Base-by-base conservation (phyloP, 192 early-diverging fungal genomes). In the Coemansia furcata region DNA sequence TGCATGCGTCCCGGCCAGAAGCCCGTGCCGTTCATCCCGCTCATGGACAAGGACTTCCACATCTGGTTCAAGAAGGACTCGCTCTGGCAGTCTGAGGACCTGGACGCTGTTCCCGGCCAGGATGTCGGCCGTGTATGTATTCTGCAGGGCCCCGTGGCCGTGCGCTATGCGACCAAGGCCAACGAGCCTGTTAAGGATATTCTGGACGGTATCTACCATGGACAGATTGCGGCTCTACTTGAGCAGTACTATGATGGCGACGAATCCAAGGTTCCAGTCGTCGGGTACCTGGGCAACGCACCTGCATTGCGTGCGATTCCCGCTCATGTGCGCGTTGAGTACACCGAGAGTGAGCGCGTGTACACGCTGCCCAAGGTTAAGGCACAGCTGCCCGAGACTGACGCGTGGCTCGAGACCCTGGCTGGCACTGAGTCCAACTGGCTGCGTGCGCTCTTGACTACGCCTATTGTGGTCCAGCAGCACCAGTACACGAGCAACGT, bases 41-140 rank as follows among this genome's bases (percentile, higher is more conserved):
- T 92, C 23, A 78, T 98, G 35, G 94, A 96, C 73, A 90, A 93
- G 62, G 90, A 93, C 78, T 94, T 98, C 78, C 91, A 93, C 64
- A 85, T 90, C 44, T 93, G 93, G 91, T 90, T 96, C 80, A 93
- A 91, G 85, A 96, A 96, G 86, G 92, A 95, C 74, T 92, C 89
- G 15, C 78, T 92, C 21, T 96, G 94, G 94, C 92, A 94, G 74
- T 89, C 91, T 2, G 94, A 98, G 68, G 88, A 95, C 68, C 72
- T 96, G 9, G 90, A 91, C 42, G 89, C 94, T 37, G 87, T 96
- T 50, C 85, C 89, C 26, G 93, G 86, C 60, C 89, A 93, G 69
- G 94, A 98, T 87, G 87, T 90, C 8, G 85, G 89, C 62, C 87
- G 94, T 59, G 89, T 89, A 7, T 86, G 86, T 61, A 94, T 96